These are phyloP conservation scores for Cytospora mali DNA, from an alignment of 2,329 filamentous ascomycete species.

Conservation along the genomic window DNA sequence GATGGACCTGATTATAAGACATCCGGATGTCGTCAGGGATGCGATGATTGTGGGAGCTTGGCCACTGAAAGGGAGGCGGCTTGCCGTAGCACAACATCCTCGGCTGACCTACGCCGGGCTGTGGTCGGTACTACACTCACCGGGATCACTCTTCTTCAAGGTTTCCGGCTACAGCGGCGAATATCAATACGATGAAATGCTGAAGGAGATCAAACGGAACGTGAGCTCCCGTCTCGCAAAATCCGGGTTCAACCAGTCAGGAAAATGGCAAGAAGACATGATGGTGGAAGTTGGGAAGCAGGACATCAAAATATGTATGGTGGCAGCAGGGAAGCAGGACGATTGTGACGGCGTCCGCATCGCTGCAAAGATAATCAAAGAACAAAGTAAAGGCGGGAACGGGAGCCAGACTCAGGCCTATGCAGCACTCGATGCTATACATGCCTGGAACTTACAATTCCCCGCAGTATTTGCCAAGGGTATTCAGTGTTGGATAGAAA, in stretches of 20 bases:
- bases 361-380: slow-evolving; percentile 33
- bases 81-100: background rate
- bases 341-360: slow-evolving; percentile 30
- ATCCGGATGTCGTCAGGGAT: slow-evolving; percentile 41
- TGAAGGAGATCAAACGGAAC: slow-evolving; percentile 41
- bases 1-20: slow-evolving; percentile 37
- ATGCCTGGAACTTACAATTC: slow-evolving; percentile 46
- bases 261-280: slow-evolving; percentile 33
- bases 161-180: slow-evolving; percentile 31
- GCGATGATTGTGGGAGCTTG: slow-evolving; percentile 41
- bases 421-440: slow-evolving; percentile 41
- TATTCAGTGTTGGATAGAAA: slow-evolving; percentile 40
- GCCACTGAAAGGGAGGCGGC: slow-evolving; percentile 30
- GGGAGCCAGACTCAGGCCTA: slow-evolving; percentile 30
- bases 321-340: slow-evolving; percentile 40
- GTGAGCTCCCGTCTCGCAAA: slow-evolving; percentile 30
- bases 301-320: slow-evolving; percentile 31
- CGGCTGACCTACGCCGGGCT: slow-evolving; percentile 17
- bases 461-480: slow-evolving; percentile 43
- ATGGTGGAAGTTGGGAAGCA: slow-evolving; percentile 30
- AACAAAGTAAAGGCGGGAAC: slow-evolving; percentile 35
- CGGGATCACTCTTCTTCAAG: slow-evolving; percentile 29
- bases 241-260: slow-evolving; percentile 29
- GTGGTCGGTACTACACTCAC: slow-evolving; percentile 23
- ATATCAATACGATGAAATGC: slow-evolving; percentile 35